Conservation (phyloP, 805 yeast genomes). For the Metschnikowia hibisci region DNA sequence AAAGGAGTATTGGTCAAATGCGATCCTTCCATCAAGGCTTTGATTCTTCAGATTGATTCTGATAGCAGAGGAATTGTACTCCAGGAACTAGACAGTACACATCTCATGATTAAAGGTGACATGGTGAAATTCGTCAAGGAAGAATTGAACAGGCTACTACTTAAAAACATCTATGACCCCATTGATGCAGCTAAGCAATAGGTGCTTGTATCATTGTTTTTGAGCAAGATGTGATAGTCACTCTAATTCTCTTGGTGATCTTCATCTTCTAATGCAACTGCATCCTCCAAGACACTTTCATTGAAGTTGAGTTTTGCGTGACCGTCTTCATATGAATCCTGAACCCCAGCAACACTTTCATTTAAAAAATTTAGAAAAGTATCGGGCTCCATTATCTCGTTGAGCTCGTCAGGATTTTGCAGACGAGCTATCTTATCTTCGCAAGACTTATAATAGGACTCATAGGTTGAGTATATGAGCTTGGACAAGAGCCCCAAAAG, state of each 20-base stretch:
- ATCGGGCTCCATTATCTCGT: constrained; percentile 62
- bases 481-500: constrained; percentile 39
- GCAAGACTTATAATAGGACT: constrained; percentile 42
- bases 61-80: constrained; percentile 63
- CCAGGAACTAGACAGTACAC: constrained; percentile 89
- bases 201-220: not conserved
- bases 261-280: constrained; percentile 11
- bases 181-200: constrained; percentile 55
- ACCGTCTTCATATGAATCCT: constrained; percentile 20
- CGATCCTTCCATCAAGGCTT: constrained; percentile 90
- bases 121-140: constrained; percentile 72
- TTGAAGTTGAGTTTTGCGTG: constrained; percentile 17
- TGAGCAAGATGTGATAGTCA: not conserved
- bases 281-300: constrained; percentile 25
- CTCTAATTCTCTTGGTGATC: not conserved
- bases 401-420: constrained; percentile 27
- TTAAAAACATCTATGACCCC: constrained; percentile 84
- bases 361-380: constrained; percentile 49
- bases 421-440: constrained; percentile 21
- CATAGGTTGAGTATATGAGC: constrained; percentile 54
- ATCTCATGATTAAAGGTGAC: constrained; percentile 72
- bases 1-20: constrained; percentile 48
- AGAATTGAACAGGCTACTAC: constrained; percentile 70
- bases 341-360: constrained; percentile 27
- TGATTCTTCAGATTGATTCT: constrained; percentile 78